Evolutionary conservation across 2,329 filamentous ascomycete genomes (phyloP).

Genomic region (Clonostachys chloroleuca): DNA sequence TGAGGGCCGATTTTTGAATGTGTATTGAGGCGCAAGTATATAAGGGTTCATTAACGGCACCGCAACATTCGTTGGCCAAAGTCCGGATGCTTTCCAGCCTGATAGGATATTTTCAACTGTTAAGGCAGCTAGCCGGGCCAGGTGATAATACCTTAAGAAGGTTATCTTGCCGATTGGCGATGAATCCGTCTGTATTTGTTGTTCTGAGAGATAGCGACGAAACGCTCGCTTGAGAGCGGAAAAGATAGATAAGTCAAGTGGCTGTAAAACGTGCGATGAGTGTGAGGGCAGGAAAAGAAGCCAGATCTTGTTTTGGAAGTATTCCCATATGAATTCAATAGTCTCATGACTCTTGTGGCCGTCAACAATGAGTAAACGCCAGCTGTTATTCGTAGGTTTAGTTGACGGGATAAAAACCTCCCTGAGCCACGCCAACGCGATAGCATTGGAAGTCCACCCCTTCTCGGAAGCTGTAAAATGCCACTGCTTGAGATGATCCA

Average conservation of each 20-base stretch:
- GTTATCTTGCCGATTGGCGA: too few species aligned
- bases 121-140: neutral
- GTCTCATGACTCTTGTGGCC: constrained; percentile 3
- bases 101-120: neutral
- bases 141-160: too few species aligned
- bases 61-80: neutral
- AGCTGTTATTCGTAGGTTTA: neutral
- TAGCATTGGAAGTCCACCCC: neutral
- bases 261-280: too few species aligned
- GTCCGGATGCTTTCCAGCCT: neutral
- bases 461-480: neutral
- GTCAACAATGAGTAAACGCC: constrained; percentile 3
- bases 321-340: constrained; percentile 4
- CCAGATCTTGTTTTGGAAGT: too few species aligned
- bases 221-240: too few species aligned
- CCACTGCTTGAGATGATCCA: too few species aligned
- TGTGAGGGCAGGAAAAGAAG: too few species aligned
- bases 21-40: too few species aligned
- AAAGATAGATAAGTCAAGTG: too few species aligned
- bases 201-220: too few species aligned
- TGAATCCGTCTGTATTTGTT: too few species aligned
- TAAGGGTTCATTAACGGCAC: neutral
- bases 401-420: constrained; percentile 1
- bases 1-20: too few species aligned
- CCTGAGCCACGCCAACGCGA: neutral